Evolutionary conservation across 2,329 filamentous ascomycete genomes (phyloP).

Genomic region (Alternaria panax): DNA sequence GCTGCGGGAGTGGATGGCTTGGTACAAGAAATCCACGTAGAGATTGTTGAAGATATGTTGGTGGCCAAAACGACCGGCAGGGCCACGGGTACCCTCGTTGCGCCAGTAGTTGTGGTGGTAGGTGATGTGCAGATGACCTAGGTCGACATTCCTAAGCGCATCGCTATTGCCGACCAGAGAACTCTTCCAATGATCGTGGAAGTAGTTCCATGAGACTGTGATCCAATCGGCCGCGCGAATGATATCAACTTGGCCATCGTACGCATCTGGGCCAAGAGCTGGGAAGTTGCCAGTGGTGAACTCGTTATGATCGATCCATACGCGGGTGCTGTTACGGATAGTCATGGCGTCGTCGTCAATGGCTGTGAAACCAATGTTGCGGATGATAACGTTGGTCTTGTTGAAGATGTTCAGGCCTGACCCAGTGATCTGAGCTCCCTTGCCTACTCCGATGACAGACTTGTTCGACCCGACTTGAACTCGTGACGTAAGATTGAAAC

Average conservation of each 20-base stretch:
- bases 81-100: constrained; percentile 69
- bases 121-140: constrained; percentile 68
- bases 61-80: constrained; percentile 71
- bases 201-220: constrained; percentile 62
- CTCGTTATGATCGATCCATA: constrained; percentile 72
- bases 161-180: constrained; percentile 67
- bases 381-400: constrained; percentile 67
- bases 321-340: constrained; percentile 65
- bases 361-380: constrained; percentile 67
- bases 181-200: constrained; percentile 69
- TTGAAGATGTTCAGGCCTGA: constrained; percentile 63
- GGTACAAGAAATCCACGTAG: constrained; percentile 48
- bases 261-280: constrained; percentile 68
- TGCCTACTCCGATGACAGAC: constrained; percentile 49
- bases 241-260: constrained; percentile 71
- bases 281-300: constrained; percentile 64
- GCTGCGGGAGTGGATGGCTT: constrained; percentile 55
- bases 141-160: constrained; percentile 64
- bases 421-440: constrained; percentile 52
- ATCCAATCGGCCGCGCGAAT: constrained; percentile 69
- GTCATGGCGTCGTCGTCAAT: constrained; percentile 68
- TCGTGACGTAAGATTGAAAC: constrained; percentile 52
- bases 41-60: constrained; percentile 67
- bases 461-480: constrained; percentile 58
- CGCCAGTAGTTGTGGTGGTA: constrained; percentile 73